phyloP scores from a whole-genome alignment of 1,284 basidiomycete genomes.

The Marasmius sp. region DNA sequence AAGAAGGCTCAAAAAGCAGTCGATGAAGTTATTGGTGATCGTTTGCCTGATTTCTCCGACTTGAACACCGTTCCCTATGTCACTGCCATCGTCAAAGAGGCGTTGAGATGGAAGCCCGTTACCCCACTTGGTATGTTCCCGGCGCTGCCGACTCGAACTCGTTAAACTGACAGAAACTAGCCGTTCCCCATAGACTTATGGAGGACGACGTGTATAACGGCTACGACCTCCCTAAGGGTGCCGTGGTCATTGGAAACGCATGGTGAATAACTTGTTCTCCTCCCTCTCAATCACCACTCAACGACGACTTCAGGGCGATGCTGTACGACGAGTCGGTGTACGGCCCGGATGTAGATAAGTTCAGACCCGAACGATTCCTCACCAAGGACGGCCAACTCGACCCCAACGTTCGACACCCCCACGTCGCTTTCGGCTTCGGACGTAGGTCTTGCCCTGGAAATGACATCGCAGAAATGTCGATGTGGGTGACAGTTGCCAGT shows the following conservation, averaged over 20 bases:
- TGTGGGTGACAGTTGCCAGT: not conserved
- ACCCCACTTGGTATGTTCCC: not conserved
- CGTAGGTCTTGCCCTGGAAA: not conserved
- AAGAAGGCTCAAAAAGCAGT: constrained; percentile 5
- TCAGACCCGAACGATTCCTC: constrained; percentile 8
- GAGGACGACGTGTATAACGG: constrained; percentile 18
- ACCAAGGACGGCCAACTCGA: not conserved
- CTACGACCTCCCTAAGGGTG: constrained; percentile 12
- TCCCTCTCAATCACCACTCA: not conserved
- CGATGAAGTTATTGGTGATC: not conserved
- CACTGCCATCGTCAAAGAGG: not conserved
- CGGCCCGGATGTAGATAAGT: constrained; percentile 3
- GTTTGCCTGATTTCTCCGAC: not conserved
- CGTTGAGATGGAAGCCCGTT: constrained; percentile 5
- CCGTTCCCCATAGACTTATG: not conserved
- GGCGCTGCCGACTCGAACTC: not conserved
- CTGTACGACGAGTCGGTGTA: constrained; percentile 2
- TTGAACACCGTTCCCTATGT: not conserved
- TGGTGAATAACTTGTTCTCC: not conserved
- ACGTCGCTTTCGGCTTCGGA: not conserved
- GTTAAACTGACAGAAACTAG: not conserved
- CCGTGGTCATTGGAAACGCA: constrained; percentile 6
- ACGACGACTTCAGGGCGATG: constrained; percentile 2
- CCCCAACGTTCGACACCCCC: not conserved
- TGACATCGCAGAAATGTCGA: not conserved